Conservation (phyloP, 164 flowering plant genomes). For the Taxillus chinensis region DNA sequence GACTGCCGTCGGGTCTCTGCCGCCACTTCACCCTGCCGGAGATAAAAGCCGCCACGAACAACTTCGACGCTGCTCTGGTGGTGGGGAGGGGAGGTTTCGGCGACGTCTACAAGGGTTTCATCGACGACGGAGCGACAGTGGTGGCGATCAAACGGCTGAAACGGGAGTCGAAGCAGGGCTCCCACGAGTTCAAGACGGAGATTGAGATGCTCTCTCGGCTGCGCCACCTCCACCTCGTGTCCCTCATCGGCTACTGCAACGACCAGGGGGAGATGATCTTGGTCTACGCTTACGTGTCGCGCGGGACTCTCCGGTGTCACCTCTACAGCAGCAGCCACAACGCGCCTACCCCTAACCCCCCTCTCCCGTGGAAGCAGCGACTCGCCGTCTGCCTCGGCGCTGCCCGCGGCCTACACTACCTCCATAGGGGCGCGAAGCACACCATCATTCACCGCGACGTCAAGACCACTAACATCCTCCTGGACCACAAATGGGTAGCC, state of each 20-base stretch:
- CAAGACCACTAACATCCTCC: neutral
- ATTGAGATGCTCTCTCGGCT: slow-evolving; percentile 8
- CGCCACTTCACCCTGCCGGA: neutral
- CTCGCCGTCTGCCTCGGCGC: neutral
- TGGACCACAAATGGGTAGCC: neutral
- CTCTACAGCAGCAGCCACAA: neutral
- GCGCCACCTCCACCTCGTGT: slow-evolving; percentile 12
- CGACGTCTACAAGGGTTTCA: slow-evolving; percentile 8
- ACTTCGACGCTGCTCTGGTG: neutral
- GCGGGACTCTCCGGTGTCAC: slow-evolving; percentile 8
- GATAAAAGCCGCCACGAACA: neutral
- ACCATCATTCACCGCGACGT: slow-evolving; percentile 4
- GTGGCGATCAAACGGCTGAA: slow-evolving; percentile 6
- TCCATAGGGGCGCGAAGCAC: neutral
- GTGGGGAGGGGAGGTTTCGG: slow-evolving; percentile 8
- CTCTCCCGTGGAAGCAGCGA: neutral
- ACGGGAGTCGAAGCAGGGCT: slow-evolving; percentile 6
- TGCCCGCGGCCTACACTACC: slow-evolving; percentile 3
- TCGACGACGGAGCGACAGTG: neutral
- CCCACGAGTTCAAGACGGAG: slow-evolving; percentile 7
- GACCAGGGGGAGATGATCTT: slow-evolving; percentile 10
- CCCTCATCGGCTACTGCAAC: slow-evolving; percentile 11
- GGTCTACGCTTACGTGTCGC: slow-evolving; percentile 9
- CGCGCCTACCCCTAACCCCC: slow-evolving; percentile 12
- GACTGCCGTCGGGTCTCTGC: neutral